Percentiles rank a stretch among this genome's conserved stretches.
Conservation (phyloP, 2,329 filamentous ascomycete genomes). For the Hymenoscyphus albidus region DNA sequence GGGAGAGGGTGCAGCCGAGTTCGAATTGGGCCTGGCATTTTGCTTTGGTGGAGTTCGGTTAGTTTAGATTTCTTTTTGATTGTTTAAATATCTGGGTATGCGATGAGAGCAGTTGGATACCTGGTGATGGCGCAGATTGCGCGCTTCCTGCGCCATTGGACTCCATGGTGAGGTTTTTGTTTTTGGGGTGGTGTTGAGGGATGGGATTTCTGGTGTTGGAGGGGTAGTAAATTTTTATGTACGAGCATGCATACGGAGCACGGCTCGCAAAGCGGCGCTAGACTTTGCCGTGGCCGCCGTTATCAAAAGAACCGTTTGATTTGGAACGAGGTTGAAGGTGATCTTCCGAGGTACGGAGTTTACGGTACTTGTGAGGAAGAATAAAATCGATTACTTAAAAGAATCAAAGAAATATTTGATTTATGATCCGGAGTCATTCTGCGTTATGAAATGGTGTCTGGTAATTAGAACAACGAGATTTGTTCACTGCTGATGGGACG, state of each 20-base stretch:
- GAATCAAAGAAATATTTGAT: too few relatives aligned
- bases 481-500: not conserved
- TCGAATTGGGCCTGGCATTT: constrained; percentile 68
- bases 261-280: too few relatives aligned
- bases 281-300: too few relatives aligned
- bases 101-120: not conserved
- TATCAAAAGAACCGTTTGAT: too few relatives aligned
- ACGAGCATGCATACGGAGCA: too few relatives aligned
- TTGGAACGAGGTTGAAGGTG: too few relatives aligned
- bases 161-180: not conserved
- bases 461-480: not conserved
- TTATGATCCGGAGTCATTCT: too few relatives aligned
- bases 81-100: not conserved
- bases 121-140: constrained; percentile 1
- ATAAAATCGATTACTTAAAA: too few relatives aligned
- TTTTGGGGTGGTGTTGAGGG: not conserved
- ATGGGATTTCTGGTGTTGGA: not conserved
- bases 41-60: constrained; percentile 38
- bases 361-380: too few relatives aligned
- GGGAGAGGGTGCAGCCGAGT: constrained; percentile 76
- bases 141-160: not conserved
- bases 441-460: too few relatives aligned
- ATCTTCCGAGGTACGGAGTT: too few relatives aligned
- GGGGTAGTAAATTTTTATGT: not conserved
- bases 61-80: not conserved